A percentile compares a stretch with the other conserved stretches of the same genome.
Evolutionary conservation across 768 basidiomycete genomes (phyloP).

Genomic region (Hysterangium stoloniferum): DNA sequence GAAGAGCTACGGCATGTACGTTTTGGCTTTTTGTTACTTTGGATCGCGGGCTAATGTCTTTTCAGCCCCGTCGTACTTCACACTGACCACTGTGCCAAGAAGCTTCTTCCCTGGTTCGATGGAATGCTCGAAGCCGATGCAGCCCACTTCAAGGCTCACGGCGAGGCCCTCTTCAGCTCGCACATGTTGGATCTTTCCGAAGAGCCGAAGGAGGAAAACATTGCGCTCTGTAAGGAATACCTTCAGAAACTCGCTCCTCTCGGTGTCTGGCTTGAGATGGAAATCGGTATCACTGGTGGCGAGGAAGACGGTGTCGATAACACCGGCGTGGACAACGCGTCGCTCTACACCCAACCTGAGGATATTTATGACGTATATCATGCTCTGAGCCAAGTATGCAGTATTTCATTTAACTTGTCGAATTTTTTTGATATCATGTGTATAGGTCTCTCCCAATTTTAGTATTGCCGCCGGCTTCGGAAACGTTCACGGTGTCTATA

Average conservation of each 20-base stretch:
- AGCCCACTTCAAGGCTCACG: slow-evolving; percentile 83
- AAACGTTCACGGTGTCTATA: slow-evolving; percentile 99
- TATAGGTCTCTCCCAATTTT: slow-evolving; percentile 61
- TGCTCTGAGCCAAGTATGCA: slow-evolving; percentile 69
- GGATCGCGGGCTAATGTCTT: neutral
- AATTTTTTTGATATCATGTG: neutral
- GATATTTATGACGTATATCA: slow-evolving; percentile 89
- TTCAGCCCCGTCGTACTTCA: slow-evolving; percentile 89
- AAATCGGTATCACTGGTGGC: slow-evolving; percentile 99
- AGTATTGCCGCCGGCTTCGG: slow-evolving; percentile 98
- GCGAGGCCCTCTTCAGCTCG: slow-evolving; percentile 67
- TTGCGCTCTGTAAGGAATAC: slow-evolving; percentile 87
- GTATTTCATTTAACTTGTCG: neutral
- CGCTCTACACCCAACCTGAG: slow-evolving; percentile 94
- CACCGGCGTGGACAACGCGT: slow-evolving; percentile 86
- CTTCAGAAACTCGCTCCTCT: slow-evolving; percentile 91
- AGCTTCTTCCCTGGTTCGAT: slow-evolving; percentile 98
- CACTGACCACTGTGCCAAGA: slow-evolving; percentile 97
- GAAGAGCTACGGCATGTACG: slow-evolving; percentile 83
- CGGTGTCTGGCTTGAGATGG: slow-evolving; percentile 98
- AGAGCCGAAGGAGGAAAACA: slow-evolving; percentile 88
- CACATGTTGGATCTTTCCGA: slow-evolving; percentile 99
- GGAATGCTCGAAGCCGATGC: slow-evolving; percentile 98
- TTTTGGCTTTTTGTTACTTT: neutral
- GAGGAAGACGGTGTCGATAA: slow-evolving; percentile 99